A percentile compares a stretch with the other conserved stretches of the same genome.
Conservation (phyloP, 2,329 filamentous ascomycete genomes). For the Colletotrichum lindemuthianum region DNA sequence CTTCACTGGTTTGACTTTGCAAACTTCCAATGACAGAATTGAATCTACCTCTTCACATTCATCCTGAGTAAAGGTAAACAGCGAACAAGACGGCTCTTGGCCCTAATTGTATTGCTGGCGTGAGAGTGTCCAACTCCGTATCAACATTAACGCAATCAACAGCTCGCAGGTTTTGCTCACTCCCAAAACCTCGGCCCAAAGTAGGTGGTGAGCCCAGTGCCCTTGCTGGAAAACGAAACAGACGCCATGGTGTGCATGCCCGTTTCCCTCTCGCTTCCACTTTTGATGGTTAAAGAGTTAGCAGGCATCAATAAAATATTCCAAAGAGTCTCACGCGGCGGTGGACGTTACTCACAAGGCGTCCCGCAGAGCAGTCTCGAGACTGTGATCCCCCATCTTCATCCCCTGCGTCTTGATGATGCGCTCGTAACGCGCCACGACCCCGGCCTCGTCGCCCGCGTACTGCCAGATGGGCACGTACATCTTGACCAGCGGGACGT, state of each 20-base stretch:
- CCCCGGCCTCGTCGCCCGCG: slow-evolving; percentile 2
- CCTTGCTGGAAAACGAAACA: slow-evolving; percentile 12
- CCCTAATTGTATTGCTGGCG: fast-evolving
- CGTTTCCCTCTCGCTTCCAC: not conserved
- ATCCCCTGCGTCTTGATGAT: slow-evolving; percentile 11
- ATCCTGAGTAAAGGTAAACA: too few relatives aligned
- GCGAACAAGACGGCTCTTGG: too few relatives aligned
- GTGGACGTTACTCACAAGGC: slow-evolving; percentile 24
- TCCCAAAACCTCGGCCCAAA: slow-evolving; percentile 25
- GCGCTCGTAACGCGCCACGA: not conserved
- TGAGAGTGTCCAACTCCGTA: too few relatives aligned
- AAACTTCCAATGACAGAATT: too few relatives aligned
- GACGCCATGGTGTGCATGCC: slow-evolving; percentile 25
- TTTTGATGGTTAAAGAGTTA: not conserved
- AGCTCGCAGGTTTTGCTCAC: too few relatives aligned
- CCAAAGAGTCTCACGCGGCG: not conserved
- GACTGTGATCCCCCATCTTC: slow-evolving; percentile 2
- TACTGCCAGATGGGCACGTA: slow-evolving; percentile 18
- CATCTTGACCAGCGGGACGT: slow-evolving; percentile 3
- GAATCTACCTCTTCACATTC: too few relatives aligned
- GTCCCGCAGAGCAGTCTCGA: slow-evolving; percentile 2
- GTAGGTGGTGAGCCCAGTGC: slow-evolving; percentile 13
- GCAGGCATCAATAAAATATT: too few relatives aligned
- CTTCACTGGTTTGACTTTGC: too few relatives aligned
- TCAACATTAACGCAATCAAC: too few relatives aligned